Evolutionary conservation across 192 early-diverging fungal species (phyloP), one percentile per base, ranked within the genome.

Genomic region (Rhizoclosmatium sp.): DNA sequence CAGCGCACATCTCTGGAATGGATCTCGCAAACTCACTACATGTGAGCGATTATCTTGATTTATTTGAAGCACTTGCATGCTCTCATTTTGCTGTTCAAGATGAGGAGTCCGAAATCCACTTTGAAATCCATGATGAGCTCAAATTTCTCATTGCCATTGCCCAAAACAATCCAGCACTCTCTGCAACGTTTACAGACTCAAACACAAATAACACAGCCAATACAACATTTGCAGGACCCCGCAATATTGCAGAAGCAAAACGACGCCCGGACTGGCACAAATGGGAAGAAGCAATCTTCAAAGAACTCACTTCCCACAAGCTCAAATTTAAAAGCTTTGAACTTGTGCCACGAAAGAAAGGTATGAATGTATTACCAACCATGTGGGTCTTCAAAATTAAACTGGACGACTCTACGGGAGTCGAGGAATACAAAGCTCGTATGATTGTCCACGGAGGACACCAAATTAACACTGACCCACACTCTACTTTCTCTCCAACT

Each of bases 401-500:
- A 47, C 48, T 72, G 49, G 54, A 72, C 42, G 71, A 72, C 16
- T 54, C 51, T 12, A 54, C 51, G 5, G 51, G 51, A 54, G 51
- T 54, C 51, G 9, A 54, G 16, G 9, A 54, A 54, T 54, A 54
- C 51, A 85, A 85, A 66, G 81, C 84, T 21, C 71, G 84, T 4
- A 42, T 80, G 39, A 71, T 79, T 19, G 81, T 66, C 19, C 10
- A 69, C 23, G 84, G 82, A 21, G 85, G 81, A 47, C 64, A 46
- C 12, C 84, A 85, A 60, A 44, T 44, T 10, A 16, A 75, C 16
- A 54, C 51, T 12, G 51, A 54, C 51, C 51, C 51, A 12, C 51
- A 54, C 51, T 12, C 51, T 16, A 54, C 51, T 12, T 54, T 54
- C 51, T 54, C 51, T 54, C 51, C 51, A 54, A 54, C 51, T 12